A percentile compares a stretch with the other conserved stretches of the same genome.
phyloP scores from a whole-genome alignment of 1,284 basidiomycete species.

The Fomitiporia mediterranea region DNA sequence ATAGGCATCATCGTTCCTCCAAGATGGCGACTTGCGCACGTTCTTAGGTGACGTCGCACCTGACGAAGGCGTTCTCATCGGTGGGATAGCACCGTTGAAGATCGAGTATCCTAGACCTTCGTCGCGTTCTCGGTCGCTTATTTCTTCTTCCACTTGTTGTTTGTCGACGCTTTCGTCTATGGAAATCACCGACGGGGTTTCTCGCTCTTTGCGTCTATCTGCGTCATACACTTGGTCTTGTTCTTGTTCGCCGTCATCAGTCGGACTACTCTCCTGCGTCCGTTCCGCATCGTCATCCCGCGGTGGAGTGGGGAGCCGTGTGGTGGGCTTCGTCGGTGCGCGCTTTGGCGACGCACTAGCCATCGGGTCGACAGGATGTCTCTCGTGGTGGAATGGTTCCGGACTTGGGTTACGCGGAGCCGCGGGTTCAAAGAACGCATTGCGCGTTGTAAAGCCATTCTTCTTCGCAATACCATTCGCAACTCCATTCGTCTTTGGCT shows the following conservation, averaged over 20 bases:
- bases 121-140: no score
- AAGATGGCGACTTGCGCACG: constrained; percentile 11
- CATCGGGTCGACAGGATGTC: not conserved
- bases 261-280: not conserved
- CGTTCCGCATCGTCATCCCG: constrained; percentile 9
- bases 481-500: not conserved
- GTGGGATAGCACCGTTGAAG: not conserved
- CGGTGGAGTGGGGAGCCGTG: constrained; percentile 17
- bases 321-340: not conserved
- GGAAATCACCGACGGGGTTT: not conserved
- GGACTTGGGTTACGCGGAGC: constrained; percentile 8
- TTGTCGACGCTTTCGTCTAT: not conserved
- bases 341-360: not conserved
- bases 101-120: constrained; percentile 15
- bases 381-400: not conserved
- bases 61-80: not conserved
- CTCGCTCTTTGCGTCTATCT: not conserved
- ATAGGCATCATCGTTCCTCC: not conserved
- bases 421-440: constrained; percentile 18
- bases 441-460: constrained; percentile 15
- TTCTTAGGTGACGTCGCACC: constrained; percentile 3
- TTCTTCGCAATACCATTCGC: constrained; percentile 15
- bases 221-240: not conserved
- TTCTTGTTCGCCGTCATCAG: not conserved
- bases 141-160: not conserved